Percentiles rank a stretch among this genome's conserved stretches.
phyloP scores from a whole-genome alignment of 2,329 filamentous ascomycete species.

The Phaeosphaeriaceae sp. region DNA sequence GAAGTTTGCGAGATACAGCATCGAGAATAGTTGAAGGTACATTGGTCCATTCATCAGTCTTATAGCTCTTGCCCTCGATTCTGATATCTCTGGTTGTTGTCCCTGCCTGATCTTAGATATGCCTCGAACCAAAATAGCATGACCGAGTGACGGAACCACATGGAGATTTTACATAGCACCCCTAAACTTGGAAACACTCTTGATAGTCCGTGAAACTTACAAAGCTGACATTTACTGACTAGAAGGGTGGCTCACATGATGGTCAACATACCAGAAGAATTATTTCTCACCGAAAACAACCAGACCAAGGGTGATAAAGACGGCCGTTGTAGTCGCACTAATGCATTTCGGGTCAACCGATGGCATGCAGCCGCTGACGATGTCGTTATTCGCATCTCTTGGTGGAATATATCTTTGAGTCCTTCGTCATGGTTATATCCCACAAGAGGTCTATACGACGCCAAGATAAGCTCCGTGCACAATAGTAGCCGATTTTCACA shows the following conservation, averaged over 20 bases:
- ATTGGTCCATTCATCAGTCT: constrained; percentile 84
- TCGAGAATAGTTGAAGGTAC: constrained; percentile 75
- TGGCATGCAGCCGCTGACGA: constrained; percentile 29
- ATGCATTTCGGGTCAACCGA: constrained; percentile 16
- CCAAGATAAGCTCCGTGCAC: constrained; percentile 30
- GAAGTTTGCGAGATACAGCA: constrained; percentile 78
- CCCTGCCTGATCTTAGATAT: constrained; percentile 16
- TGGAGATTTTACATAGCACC: too few species aligned
- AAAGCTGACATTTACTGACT: neutral
- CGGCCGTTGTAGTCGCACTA: constrained; percentile 10
- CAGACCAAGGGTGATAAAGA: constrained; percentile 17
- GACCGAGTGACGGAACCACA: too few species aligned
- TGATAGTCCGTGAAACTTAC: too few species aligned
- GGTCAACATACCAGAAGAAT: constrained; percentile 41
- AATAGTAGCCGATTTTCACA: constrained; percentile 24
- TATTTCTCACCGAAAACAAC: constrained; percentile 29
- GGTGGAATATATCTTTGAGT: constrained; percentile 9
- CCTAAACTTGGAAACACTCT: too few species aligned
- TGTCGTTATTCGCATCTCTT: constrained; percentile 31
- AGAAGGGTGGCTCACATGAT: constrained; percentile 36
- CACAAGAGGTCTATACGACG: constrained; percentile 25
- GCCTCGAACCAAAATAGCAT: constrained; percentile 9
- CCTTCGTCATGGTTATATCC: constrained; percentile 16
- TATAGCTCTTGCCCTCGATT: constrained; percentile 69
- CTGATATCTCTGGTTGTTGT: constrained; percentile 49